Evolutionary conservation across 2,329 filamentous ascomycete species (phyloP), one percentile per base, ranked within the genome.

Genomic region (Thermomyces lanuginosus): DNA sequence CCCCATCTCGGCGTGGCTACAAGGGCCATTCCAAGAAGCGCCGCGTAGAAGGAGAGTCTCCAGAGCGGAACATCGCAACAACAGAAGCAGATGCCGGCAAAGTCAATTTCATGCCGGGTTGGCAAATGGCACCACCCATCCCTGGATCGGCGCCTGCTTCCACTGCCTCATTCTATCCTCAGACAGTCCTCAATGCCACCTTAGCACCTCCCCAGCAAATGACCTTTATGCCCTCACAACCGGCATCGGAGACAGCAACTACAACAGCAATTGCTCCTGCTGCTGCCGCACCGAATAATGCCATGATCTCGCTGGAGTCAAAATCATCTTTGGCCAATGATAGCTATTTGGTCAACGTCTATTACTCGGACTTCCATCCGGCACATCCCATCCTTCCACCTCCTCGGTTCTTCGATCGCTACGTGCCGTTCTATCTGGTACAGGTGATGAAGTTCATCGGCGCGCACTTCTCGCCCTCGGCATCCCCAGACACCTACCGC

Each of bases 1-100:
- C 80, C 25, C 71, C 75, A 22, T 82, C 76, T 20, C 71, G 77
- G 22, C 68, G 78, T 34, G 78, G 78, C 16, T 80, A 78, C 56
- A 80, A 77, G 50, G 74, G 75, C 8, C 68, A 67, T 1, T 60
- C 66, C n/a, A 64, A 63, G 43, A 60, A 53, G 35, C 53, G 56
- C 10, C 49, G 53, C 24, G 44, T 40, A 27, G 45, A 49, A n/a
- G n/a, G n/a, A n/a, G n/a, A n/a, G n/a, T n/a, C n/a, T n/a, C n/a
- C n/a, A n/a, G n/a, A n/a, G n/a, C n/a, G n/a, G n/a, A n/a, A n/a
- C n/a, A n/a, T n/a, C n/a, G n/a, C n/a, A n/a, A n/a, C n/a, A n/a
- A n/a, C n/a, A 51, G 10, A 60, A 63, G 10, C 61, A 63, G 41
- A 55, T 60, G 12, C 61, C 60, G 11, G 59, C 63, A 15, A 66